A percentile compares a stretch with the other conserved stretches of the same genome.
Evolutionary conservation across 164 flowering plant genomes (phyloP).

Genomic region (Taxillus chinensis): DNA sequence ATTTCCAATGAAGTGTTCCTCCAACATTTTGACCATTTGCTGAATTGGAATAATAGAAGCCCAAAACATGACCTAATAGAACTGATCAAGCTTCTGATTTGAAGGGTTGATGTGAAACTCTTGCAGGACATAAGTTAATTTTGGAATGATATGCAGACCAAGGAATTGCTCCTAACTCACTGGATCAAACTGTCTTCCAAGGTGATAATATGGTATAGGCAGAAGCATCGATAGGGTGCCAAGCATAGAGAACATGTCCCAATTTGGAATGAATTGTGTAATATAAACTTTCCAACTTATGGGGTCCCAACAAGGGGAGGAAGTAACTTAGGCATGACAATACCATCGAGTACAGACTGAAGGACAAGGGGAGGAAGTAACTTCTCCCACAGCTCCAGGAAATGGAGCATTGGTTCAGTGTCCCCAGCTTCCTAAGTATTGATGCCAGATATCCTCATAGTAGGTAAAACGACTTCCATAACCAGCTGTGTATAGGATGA

Average conservation of each 20-base stretch:
- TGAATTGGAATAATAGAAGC: conserved; percentile 65
- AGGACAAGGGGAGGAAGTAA: conserved; percentile 55
- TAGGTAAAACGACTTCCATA: conserved; percentile 74
- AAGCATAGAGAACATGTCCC: conserved; percentile 72
- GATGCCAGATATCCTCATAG: conserved; percentile 66
- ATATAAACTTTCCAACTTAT: conserved; percentile 58
- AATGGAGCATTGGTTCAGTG: conserved; percentile 79
- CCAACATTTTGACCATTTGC: conserved; percentile 78
- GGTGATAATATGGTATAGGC: conserved; percentile 72
- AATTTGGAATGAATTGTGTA: conserved; percentile 57
- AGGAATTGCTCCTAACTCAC: conserved; percentile 81
- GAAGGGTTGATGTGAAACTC: conserved; percentile 78
- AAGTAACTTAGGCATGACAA: conserved; percentile 69
- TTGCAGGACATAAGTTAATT: conserved; percentile 49
- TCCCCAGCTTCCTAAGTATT: conserved; percentile 83
- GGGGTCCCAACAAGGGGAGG: conserved; percentile 91
- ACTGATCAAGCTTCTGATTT: conserved; percentile 65
- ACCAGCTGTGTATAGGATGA: conserved; percentile 63
- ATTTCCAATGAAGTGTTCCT: conserved; percentile 61
- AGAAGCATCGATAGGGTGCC: conserved; percentile 89
- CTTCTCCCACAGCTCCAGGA: conserved; percentile 74
- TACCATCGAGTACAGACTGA: conserved; percentile 45
- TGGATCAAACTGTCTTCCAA: conserved; percentile 88
- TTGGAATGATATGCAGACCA: conserved; percentile 66
- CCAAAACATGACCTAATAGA: conserved; percentile 77